Conservation (phyloP, 768 basidiomycete genomes). For the Mycena vulgaris region DNA sequence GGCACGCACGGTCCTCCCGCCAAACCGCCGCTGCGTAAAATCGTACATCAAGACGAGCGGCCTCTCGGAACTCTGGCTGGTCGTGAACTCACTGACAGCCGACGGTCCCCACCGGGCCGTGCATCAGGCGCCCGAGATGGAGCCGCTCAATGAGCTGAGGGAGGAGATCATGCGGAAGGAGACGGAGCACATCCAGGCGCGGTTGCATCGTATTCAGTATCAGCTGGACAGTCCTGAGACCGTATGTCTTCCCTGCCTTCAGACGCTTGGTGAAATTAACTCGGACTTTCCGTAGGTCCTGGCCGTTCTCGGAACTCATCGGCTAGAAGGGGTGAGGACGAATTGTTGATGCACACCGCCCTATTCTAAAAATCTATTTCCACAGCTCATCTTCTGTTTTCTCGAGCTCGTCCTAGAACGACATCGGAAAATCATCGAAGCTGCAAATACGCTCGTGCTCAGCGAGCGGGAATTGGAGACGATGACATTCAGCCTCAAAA, state of each 20-base stretch:
- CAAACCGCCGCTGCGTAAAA: conserved; percentile 34
- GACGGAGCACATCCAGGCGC: conserved; percentile 10
- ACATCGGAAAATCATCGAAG: conserved; percentile 39
- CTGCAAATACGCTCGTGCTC: conserved; percentile 34
- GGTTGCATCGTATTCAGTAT: conserved; percentile 31
- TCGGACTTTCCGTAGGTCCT: conserved; percentile 11
- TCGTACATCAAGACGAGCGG: conserved; percentile 36
- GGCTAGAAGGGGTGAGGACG: conserved; percentile 28
- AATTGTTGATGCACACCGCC: neutral
- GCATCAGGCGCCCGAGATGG: conserved; percentile 24
- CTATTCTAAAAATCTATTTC: neutral
- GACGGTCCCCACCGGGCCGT: conserved; percentile 7
- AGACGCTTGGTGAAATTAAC: too few species aligned
- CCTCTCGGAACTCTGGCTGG: conserved; percentile 36
- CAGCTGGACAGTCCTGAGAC: conserved; percentile 35
- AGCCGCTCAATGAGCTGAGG: conserved; percentile 19
- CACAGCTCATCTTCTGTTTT: conserved; percentile 38
- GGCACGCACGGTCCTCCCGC: conserved; percentile 31
- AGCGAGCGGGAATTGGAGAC: conserved; percentile 37
- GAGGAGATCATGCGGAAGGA: conserved; percentile 33
- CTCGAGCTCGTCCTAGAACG: conserved; percentile 40
- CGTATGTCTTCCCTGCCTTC: neutral
- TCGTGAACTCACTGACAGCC: conserved; percentile 28
- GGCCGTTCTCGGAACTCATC: conserved; percentile 31
- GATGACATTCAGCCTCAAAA: conserved; percentile 41